Evolutionary conservation across 2,329 filamentous ascomycete genomes (phyloP).

Genomic region (Fusarium sp.): DNA sequence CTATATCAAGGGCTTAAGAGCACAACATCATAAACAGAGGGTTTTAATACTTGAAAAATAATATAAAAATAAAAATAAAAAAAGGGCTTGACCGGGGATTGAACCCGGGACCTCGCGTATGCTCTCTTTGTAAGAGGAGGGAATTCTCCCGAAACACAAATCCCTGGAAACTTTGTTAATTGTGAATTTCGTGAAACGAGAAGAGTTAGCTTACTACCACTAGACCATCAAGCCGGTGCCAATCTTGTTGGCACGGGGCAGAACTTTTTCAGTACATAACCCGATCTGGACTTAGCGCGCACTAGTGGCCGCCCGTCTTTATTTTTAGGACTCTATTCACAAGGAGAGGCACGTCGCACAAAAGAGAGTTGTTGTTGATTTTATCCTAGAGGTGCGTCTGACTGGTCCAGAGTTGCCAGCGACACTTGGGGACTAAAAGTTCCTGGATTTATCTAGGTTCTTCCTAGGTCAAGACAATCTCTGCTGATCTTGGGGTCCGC

Average conservation of each 20-base stretch:
- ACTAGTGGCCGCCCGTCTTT: background rate
- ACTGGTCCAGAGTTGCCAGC: background rate
- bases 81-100: background rate
- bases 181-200: background rate
- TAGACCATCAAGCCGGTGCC: background rate
- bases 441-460: background rate
- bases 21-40: background rate
- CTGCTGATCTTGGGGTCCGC: background rate
- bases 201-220: background rate
- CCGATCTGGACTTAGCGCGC: background rate
- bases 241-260: background rate
- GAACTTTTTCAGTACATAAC: background rate
- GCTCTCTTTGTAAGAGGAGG: background rate
- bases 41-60: background rate
- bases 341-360: background rate
- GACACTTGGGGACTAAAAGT: too few species aligned
- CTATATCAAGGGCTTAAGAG: background rate
- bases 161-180: background rate
- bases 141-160: background rate
- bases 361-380: background rate
- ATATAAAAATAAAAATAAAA: background rate
- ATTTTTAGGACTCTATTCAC: background rate
- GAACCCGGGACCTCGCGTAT: background rate
- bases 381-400: background rate
- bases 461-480: rapidly evolving